Conservation (phyloP, 1,139 yeast species). For the Blastobotrys aristatus region DNA sequence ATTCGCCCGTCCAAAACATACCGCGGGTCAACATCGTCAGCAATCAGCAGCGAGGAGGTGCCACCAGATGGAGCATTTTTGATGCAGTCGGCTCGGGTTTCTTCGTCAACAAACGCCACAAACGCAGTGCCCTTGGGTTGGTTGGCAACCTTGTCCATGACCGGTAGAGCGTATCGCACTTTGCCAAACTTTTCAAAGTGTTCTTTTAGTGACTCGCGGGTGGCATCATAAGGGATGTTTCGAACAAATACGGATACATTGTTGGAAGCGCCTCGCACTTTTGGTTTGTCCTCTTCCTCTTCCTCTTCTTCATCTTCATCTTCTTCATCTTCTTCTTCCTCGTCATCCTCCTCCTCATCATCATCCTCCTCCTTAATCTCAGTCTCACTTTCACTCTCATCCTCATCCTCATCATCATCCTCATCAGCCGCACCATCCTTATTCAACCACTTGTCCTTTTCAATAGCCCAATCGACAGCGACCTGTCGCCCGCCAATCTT, state of each 20-base stretch:
- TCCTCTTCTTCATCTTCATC: constrained; percentile 28
- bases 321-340: constrained; percentile 30
- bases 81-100: constrained; percentile 63
- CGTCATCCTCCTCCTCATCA: constrained; percentile 26
- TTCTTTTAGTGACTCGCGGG: constrained; percentile 65
- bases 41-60: constrained; percentile 72
- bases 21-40: constrained; percentile 85
- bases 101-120: constrained; percentile 69
- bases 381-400: constrained; percentile 31
- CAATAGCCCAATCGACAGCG: constrained; percentile 90
- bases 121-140: constrained; percentile 93
- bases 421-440: constrained; percentile 39
- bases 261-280: constrained; percentile 29
- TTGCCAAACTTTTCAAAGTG: constrained; percentile 84
- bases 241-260: constrained; percentile 61
- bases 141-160: constrained; percentile 78
- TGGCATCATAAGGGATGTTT: constrained; percentile 93
- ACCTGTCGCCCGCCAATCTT: constrained; percentile 88
- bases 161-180: constrained; percentile 90
- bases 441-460: constrained; percentile 73
- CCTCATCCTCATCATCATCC: constrained; percentile 37
- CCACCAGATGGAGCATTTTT: constrained; percentile 67
- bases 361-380: constrained; percentile 28
- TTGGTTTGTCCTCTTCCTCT: constrained; percentile 36
- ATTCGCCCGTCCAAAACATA: constrained; percentile 93